phyloP scores from a whole-genome alignment of 139 green algal genomes.

The Chlorella sp. region DNA sequence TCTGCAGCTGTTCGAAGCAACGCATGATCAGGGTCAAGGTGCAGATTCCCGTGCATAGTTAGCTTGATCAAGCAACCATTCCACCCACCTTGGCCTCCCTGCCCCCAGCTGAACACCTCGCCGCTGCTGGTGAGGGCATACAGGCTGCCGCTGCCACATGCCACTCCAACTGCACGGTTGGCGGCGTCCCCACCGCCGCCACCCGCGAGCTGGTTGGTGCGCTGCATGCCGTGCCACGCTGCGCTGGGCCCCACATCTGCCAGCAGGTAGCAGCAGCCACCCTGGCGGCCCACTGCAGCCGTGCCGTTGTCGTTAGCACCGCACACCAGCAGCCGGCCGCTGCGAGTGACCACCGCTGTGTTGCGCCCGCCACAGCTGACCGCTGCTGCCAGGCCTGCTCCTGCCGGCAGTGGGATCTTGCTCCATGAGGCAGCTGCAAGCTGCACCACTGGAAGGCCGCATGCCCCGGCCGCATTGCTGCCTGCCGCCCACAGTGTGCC shows the following conservation, averaged over 20 bases:
- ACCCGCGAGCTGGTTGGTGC: background rate
- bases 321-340: slow-evolving; percentile 19
- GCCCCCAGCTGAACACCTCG: slow-evolving; percentile 25
- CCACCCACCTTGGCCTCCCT: slow-evolving; percentile 29
- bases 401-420: background rate
- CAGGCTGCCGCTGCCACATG: slow-evolving; percentile 5
- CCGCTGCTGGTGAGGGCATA: slow-evolving; percentile 2
- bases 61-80: background rate
- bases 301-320: slow-evolving; percentile 10
- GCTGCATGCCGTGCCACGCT: slow-evolving; percentile 33
- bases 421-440: background rate
- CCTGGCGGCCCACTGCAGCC: background rate
- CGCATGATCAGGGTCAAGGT: too few species aligned
- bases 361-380: background rate
- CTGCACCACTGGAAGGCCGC: slow-evolving; percentile 12
- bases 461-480: slow-evolving; percentile 1
- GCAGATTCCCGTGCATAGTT: too few species aligned
- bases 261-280: background rate
- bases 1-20: too few species aligned
- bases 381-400: background rate
- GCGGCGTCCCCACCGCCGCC: slow-evolving; percentile 22
- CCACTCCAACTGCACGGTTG: background rate
- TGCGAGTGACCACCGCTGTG: background rate
- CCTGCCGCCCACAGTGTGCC: background rate
- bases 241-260: background rate